Percentiles rank a stretch among this genome's conserved stretches.
Conservation (phyloP, 176 grass and related monocot species). For the Aechmea fasciata region DNA sequence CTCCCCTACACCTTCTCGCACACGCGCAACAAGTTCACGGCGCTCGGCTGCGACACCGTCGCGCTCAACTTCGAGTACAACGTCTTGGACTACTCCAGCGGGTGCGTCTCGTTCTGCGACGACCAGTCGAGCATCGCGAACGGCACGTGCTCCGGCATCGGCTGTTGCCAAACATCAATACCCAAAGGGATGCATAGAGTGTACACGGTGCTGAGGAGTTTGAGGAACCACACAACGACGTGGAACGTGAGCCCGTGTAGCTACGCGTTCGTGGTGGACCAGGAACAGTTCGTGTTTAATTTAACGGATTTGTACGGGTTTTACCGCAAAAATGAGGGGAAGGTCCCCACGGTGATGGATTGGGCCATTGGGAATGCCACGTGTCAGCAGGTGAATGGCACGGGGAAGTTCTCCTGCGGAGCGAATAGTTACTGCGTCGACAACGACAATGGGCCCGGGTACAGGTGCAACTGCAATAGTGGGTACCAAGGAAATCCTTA, state of each 20-base stretch:
- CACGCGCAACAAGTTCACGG: constrained; percentile 31
- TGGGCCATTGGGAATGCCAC: constrained; percentile 24
- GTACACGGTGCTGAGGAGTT: neutral
- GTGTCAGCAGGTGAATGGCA: constrained; percentile 7
- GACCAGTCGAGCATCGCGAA: constrained; percentile 8
- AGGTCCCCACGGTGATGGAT: constrained; percentile 18
- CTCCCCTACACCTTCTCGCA: constrained; percentile 17
- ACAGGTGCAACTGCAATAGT: constrained; percentile 1
- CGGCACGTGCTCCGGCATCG: constrained; percentile 19
- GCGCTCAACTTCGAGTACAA: constrained; percentile 12
- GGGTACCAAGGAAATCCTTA: constrained; percentile 18
- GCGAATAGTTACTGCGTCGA: constrained; percentile 13
- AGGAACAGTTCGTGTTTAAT: neutral
- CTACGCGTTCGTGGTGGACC: constrained; percentile 21
- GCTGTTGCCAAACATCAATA: constrained; percentile 26
- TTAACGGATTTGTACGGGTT: neutral
- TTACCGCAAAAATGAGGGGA: neutral
- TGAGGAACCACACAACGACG: neutral
- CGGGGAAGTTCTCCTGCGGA: neutral
- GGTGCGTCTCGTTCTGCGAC: constrained; percentile 27
- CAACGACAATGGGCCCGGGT: constrained; percentile 8
- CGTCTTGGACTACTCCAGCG: neutral
- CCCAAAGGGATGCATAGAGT: constrained; percentile 12
- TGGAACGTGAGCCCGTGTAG: constrained; percentile 15
- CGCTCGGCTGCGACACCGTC: constrained; percentile 27